phyloP scores from a whole-genome alignment of 495 filamentous ascomycete species.

The Tetracladium marchalianum region DNA sequence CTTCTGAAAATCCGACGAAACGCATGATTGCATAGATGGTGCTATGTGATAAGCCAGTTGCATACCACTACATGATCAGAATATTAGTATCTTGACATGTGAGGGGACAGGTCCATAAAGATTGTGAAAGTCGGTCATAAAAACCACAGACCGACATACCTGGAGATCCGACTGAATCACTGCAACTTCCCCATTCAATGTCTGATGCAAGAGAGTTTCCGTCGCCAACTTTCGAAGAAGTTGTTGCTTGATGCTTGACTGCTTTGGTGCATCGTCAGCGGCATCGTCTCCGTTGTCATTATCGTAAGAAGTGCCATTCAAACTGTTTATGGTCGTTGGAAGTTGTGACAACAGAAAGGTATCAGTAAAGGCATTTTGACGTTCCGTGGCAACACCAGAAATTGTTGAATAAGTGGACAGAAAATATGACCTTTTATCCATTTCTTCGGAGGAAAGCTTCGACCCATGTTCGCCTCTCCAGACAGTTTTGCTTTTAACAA shows the following conservation, averaged over 20 bases:
- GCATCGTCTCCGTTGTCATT: slow-evolving; percentile 21
- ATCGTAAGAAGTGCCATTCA: slow-evolving; percentile 17
- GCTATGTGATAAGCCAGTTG: slow-evolving; percentile 48
- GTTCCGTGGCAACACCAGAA: background rate
- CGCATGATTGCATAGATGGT: slow-evolving; percentile 45
- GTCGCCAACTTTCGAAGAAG: slow-evolving; percentile 49
- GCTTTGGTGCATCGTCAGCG: slow-evolving; percentile 6
- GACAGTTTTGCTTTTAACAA: slow-evolving; percentile 22
- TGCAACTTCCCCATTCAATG: slow-evolving; percentile 43
- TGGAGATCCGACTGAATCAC: slow-evolving; percentile 55
- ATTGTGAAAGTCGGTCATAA: too few relatives aligned
- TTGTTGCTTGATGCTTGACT: slow-evolving; percentile 41
- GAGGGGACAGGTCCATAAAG: too few relatives aligned
- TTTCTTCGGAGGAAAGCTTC: slow-evolving; percentile 12
- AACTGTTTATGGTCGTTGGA: slow-evolving; percentile 33
- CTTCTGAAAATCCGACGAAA: slow-evolving; percentile 50
- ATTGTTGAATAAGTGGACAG: background rate
- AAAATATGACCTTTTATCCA: slow-evolving; percentile 9
- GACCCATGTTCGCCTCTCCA: slow-evolving; percentile 19
- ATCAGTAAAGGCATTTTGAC: slow-evolving; percentile 20
- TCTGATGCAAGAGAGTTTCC: slow-evolving; percentile 46
- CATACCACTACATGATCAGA: slow-evolving; percentile 33
- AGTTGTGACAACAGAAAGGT: slow-evolving; percentile 35
- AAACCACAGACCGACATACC: too few relatives aligned
- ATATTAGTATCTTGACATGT: too few relatives aligned